Base-by-base conservation (phyloP, 805 yeast genomes). In the Zygotorulaspora florentina region DNA sequence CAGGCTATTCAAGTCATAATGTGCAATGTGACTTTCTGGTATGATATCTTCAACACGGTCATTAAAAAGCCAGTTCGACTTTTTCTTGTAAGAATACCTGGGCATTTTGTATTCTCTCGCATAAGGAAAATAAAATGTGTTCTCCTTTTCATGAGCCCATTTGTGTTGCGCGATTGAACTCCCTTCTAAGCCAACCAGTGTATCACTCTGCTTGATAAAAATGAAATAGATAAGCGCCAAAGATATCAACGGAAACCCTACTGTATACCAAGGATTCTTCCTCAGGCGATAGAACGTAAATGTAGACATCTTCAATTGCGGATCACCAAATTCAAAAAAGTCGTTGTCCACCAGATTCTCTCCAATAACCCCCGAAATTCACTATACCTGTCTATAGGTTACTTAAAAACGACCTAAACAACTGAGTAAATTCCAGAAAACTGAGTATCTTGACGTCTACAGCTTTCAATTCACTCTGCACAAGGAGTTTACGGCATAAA, bases 1-100 rank as follows among this genome's bases (percentile, higher is more conserved):
- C 54, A 91, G 70, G 54, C 76, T 76, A 70, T 93, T 91, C 71
- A 93, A 75, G 66, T 91, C 88, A 61, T 85, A 87, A 60, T 86
- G 95, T 31, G 85, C 76, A 51, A 86, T 84, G 61, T 85, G 93
- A 57, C 85, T 84, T 56, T 79, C 74, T 51, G 87, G 80, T 46
- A 80, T 74, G 38, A 77, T 71, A 60, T 80, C 82, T 39, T 72
- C 73, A 47, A 76, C 75, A 53, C 70, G 71, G 27, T 71, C 71
- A 54, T 77, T 74, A 69, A 79, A 72, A 8, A 78, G 70, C 59
- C 71, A 69, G 33, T 58, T 59, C 11, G 62, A 48, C 33, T 58
- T 53, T 40, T 61, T 58, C 52, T 65, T 65, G 61, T 78, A 79
- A 42, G 71, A 67, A 58, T 79, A 78, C 52, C 74, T 76, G 39